Conservation (phyloP, 2,329 filamentous ascomycete genomes). For the Fusarium xylarioides region DNA sequence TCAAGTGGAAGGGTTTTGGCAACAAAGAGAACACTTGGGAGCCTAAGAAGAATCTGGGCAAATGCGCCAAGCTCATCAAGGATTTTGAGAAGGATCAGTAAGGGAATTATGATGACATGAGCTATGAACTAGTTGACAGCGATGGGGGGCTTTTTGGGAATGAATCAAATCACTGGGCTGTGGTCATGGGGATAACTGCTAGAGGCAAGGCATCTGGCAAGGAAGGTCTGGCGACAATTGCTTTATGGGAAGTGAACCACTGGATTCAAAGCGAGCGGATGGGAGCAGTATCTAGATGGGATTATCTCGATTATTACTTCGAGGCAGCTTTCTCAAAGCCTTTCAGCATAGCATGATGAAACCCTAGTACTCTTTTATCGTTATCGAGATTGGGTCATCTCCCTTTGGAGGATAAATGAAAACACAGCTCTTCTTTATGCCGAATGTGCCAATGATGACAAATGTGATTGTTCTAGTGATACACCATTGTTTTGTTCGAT, state of each 20-base stretch:
- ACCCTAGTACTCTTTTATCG: background rate
- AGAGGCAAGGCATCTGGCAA: background rate
- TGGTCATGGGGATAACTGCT: background rate
- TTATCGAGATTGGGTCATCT: background rate
- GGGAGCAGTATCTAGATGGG: background rate
- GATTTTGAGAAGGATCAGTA: slow-evolving; percentile 47
- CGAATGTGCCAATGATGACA: background rate
- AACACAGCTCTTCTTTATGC: background rate
- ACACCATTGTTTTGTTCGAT: background rate
- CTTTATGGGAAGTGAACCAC: background rate
- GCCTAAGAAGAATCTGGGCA: slow-evolving; percentile 54
- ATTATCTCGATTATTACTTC: background rate
- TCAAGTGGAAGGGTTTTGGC: slow-evolving; percentile 64
- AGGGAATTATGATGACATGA: background rate
- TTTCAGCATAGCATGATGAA: background rate
- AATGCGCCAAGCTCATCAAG: slow-evolving; percentile 50
- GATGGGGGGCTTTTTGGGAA: background rate
- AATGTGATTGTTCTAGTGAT: background rate
- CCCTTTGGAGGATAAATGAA: too few species aligned
- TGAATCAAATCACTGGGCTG: background rate
- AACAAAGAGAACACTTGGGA: slow-evolving; percentile 62
- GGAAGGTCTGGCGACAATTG: background rate
- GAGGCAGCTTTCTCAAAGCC: background rate
- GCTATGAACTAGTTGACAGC: background rate
- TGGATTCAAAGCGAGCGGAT: background rate